Base-by-base conservation (phyloP, 116 monocot genomes). In the Zostera marina region DNA sequence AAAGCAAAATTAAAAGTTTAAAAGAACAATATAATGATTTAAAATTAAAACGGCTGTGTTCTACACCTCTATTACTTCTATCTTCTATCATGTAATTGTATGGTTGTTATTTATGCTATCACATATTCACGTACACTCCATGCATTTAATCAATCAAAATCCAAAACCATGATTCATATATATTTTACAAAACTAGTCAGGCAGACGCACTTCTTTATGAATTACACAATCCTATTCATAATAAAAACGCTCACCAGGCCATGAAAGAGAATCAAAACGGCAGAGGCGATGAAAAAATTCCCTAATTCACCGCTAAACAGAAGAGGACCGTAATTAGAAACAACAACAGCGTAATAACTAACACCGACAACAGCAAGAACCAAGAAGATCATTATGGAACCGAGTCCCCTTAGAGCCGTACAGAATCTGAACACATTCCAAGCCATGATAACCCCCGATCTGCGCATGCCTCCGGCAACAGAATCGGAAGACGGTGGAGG, bases 351-450 rank as follows among this genome's bases (percentile, higher is more conserved):
- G 80, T 84, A 85, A 67, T 85, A 85, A 11, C 77, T 80, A 58
- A 80, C 67, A 6, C 77, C 80, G 44, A 77, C 74, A 56, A 85
- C 65, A 47, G 65, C 74, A 42, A 85, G 80, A 11, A 85, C 85
- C 47, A 85, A 47, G 11, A 85, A 58, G 63, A 85, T 80, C 85
- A 85, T 85, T 45, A 85, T 53, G 16, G 85, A 85, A 2, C 85
- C 85, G 15, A 85, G 77, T 14, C 72, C 80, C 38, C 80, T 71
- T 43, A 85, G 69, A 14, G 77, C 77, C 9, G 80, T 70, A 72
- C 85, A 85, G 70, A 85, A 80, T 58, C 32, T 65, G 75, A 85
- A 85, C 41, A 80, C 77, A 64, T 85, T 80, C 85, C 85, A 85
- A 64, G 85, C 85, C 85, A 85, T 85, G 63, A 45, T 63, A 42